Conservation (phyloP, 2,329 filamentous ascomycete genomes). For the Sarocladium oryzae region DNA sequence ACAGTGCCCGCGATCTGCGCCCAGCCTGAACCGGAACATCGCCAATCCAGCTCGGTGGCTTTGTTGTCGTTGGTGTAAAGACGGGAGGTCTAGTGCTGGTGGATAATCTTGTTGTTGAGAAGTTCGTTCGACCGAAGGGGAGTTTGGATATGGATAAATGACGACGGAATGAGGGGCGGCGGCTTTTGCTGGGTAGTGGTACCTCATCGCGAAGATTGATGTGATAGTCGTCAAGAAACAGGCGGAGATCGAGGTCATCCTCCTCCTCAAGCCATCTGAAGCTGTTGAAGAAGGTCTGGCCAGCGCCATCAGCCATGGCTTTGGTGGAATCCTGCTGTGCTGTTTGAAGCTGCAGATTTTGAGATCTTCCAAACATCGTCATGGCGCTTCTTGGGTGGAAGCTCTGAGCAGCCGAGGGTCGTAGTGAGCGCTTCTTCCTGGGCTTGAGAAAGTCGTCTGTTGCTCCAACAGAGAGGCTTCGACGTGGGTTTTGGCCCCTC, state of each 20-base stretch:
- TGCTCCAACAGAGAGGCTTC: constrained; percentile 24
- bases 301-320: constrained; percentile 26
- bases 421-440: constrained; percentile 6
- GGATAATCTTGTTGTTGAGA: constrained; percentile 2
- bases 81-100: background rate
- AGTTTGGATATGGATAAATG: constrained; percentile 65
- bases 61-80: background rate
- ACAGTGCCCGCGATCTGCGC: constrained; percentile 49
- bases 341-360: constrained; percentile 20
- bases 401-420: constrained; percentile 7
- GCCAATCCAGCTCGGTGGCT: constrained; percentile 13
- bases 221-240: constrained; percentile 66
- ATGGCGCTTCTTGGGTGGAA: constrained; percentile 6
- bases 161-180: constrained; percentile 59
- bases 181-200: constrained; percentile 34
- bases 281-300: constrained; percentile 56
- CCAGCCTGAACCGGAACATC: constrained; percentile 29
- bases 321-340: constrained; percentile 14
- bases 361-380: constrained; percentile 14
- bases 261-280: constrained; percentile 72
- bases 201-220: constrained; percentile 50
- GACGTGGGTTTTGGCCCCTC: constrained; percentile 20
- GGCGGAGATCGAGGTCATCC: constrained; percentile 59
- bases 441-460: constrained; percentile 1
- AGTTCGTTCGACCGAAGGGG: constrained; percentile 35